These are phyloP conservation scores for Exophiala sp. DNA, from an alignment of 2,329 filamentous ascomycete genomes.

Conservation along the genomic window DNA sequence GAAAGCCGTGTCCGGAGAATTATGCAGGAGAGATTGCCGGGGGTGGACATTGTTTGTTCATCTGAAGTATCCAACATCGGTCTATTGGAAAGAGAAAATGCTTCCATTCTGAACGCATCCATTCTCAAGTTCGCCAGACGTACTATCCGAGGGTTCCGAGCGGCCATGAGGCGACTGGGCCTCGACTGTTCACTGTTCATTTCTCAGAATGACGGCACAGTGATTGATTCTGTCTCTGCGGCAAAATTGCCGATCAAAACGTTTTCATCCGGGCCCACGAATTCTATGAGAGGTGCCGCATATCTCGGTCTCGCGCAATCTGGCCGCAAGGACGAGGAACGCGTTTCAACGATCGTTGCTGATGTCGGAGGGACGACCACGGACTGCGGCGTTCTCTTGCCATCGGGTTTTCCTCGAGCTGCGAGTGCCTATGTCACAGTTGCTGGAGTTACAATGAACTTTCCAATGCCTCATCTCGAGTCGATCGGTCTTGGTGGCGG, in stretches of 20 bases:
- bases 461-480: slow-evolving; percentile 52
- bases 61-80: slow-evolving; percentile 34
- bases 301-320: slow-evolving; percentile 42
- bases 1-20: slow-evolving; percentile 39
- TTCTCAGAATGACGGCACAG: slow-evolving; percentile 59
- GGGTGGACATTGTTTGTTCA: slow-evolving; percentile 41
- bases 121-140: slow-evolving; percentile 53
- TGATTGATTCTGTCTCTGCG: slow-evolving; percentile 50
- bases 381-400: slow-evolving; percentile 54
- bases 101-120: slow-evolving; percentile 58
- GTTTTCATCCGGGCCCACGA: slow-evolving; percentile 59
- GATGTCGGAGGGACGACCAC: slow-evolving; percentile 57
- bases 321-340: slow-evolving; percentile 18
- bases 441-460: slow-evolving; percentile 55
- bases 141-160: slow-evolving; percentile 53
- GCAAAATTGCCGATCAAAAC: slow-evolving; percentile 54
- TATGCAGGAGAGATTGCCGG: slow-evolving; percentile 35
- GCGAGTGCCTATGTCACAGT: slow-evolving; percentile 54
- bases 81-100: slow-evolving; percentile 55
- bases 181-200: slow-evolving; percentile 54
- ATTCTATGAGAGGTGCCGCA: slow-evolving; percentile 58
- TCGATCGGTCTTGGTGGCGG: slow-evolving; percentile 55
- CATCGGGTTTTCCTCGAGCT: slow-evolving; percentile 55
- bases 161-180: slow-evolving; percentile 46
- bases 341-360: slow-evolving; percentile 21